Evolutionary conservation across 2,329 filamentous ascomycete species (phyloP).

Genomic region (Pyrenophora teres): DNA sequence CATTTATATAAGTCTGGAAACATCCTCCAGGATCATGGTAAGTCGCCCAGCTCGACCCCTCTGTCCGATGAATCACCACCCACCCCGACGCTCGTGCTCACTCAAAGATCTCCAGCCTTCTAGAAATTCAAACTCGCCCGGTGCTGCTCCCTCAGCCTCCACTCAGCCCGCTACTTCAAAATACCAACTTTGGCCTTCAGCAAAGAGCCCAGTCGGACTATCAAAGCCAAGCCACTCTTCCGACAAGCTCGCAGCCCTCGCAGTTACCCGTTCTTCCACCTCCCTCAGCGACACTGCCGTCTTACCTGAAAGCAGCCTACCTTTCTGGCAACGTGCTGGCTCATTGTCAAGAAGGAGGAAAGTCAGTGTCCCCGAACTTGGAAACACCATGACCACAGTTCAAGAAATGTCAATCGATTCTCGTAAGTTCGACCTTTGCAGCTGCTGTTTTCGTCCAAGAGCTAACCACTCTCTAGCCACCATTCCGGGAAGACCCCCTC

Average conservation of each 20-base stretch:
- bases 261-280: conserved; percentile 46
- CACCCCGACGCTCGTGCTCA: conserved; percentile 43
- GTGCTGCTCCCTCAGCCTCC: conserved; percentile 35
- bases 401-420: conserved; percentile 48
- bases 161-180: conserved; percentile 31
- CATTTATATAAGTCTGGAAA: conserved; percentile 48
- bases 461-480: conserved; percentile 40
- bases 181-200: conserved; percentile 47
- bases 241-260: conserved; percentile 45
- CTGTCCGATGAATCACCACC: conserved; percentile 38
- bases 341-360: conserved; percentile 48
- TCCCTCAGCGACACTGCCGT: conserved; percentile 49
- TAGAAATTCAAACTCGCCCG: conserved; percentile 26
- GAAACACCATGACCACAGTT: conserved; percentile 46
- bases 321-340: conserved; percentile 44
- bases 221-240: conserved; percentile 26
- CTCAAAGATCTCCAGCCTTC: conserved; percentile 41
- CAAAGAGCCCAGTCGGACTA: conserved; percentile 34
- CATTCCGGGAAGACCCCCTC: conserved; percentile 48
- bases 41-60: conserved; percentile 26
- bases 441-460: neutral
- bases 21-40: conserved; percentile 40
- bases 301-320: conserved; percentile 33
- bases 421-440: conserved; percentile 36
- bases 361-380: conserved; percentile 49